Base-by-base conservation (phyloP, 2,329 filamentous ascomycete genomes). In the Diaporthe ampelina region DNA sequence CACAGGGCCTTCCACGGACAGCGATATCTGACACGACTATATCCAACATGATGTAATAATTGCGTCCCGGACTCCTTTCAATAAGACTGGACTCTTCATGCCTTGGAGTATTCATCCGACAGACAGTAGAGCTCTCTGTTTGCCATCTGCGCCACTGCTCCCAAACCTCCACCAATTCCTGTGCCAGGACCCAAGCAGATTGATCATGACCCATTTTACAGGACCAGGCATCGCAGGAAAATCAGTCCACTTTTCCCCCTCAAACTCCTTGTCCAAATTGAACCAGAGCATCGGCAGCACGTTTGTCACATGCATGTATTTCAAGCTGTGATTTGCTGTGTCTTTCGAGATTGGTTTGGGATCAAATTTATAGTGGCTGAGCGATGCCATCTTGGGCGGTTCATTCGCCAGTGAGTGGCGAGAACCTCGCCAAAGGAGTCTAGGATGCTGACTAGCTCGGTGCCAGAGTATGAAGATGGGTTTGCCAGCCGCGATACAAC, bases 381-480 rank as follows among this genome's bases (percentile, higher is more conserved):
- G 67, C n/a, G 58, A 67, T 11, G 70, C 70, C 57, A 73, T 48
- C 48, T 72, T 72, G 19, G 70, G 70, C 37, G 70, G 70, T 40
- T 72, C 58, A 72, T 63, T 37, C 1, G 56, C 45, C 2, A 72
- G 43, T 72, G 70, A 56, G 26, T 56, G 4, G 52, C 70, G 32
- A 73, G 50, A 6, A 35, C 35, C 50, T 57, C 67, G 7, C 45
- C 52, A 4, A 56, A 70, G 1, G 67, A 57, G 17, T 57, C 50
- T 24, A 70, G 4, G 17, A 70, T 17, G 35, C 67, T 43, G 52
- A 57, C 26, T 3, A 70, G 21, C 1, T 70, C 32, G 0, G 9
- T 5, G 17, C 67, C 67, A 43, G 67, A 57, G 21, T 70, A 70
- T 3, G 52, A 70, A 29, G 67, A 37, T 19, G 67, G 26, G 11